Conservation (phyloP, 371 early-diverging fungal species). For the Circinella minor region DNA sequence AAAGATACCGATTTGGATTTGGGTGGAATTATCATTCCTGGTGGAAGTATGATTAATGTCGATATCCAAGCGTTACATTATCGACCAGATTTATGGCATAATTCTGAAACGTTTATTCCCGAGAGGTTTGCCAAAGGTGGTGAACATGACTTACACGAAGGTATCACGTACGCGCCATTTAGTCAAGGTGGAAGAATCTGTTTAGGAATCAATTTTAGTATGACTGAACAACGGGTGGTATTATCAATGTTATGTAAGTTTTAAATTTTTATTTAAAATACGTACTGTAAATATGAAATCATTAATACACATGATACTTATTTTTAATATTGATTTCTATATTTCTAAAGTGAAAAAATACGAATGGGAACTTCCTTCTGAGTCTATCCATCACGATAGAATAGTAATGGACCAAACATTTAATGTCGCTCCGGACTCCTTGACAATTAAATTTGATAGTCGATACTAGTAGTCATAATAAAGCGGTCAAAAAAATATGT, state of each 20-base stretch:
- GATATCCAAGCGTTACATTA: conserved; percentile 24
- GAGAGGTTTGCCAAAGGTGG: conserved; percentile 29
- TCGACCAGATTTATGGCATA: conserved; percentile 27
- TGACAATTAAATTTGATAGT: conserved; percentile 11
- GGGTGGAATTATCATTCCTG: conserved; percentile 22
- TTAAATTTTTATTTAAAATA: not conserved
- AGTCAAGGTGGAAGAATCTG: conserved; percentile 18
- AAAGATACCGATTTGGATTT: conserved; percentile 21
- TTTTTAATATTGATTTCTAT: no score
- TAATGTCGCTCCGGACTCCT: conserved; percentile 9
- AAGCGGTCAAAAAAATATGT: not conserved
- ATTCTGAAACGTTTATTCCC: conserved; percentile 28
- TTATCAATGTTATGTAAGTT: conserved; percentile 21
- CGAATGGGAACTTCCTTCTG: conserved; percentile 1
- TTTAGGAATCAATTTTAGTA: conserved; percentile 13
- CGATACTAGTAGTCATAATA: conserved; percentile 4
- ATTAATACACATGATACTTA: no score
- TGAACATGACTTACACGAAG: conserved; percentile 20
- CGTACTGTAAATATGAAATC: not conserved
- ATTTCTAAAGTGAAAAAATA: not conserved
- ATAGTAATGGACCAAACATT: not conserved
- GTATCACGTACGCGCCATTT: conserved; percentile 49
- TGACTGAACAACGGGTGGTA: conserved; percentile 13
- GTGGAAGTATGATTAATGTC: conserved; percentile 18
- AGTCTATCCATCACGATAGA: conserved; percentile 11